Evolutionary conservation across 139 green algal genomes (phyloP).

Genomic region (Coelastrella sp.): DNA sequence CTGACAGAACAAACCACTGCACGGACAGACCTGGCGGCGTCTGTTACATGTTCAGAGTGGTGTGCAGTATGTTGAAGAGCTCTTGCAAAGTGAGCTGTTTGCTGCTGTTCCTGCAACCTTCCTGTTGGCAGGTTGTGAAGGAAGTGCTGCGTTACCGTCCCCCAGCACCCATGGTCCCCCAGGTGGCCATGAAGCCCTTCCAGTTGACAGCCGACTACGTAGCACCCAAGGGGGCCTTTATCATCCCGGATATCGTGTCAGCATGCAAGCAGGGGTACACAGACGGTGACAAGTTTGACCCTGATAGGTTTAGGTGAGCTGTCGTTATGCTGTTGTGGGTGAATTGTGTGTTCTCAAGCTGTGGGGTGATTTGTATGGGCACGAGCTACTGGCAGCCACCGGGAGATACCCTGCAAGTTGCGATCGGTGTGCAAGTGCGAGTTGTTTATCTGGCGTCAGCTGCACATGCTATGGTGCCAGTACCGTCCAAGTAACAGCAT

Average conservation of each 20-base stretch:
- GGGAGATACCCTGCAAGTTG: background rate
- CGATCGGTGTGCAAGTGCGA: background rate
- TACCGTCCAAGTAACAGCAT: no score
- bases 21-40: no score
- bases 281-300: constrained; percentile 84
- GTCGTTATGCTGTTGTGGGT: background rate
- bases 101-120: background rate
- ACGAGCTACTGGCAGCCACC: no score
- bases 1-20: no score
- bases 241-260: constrained; percentile 81
- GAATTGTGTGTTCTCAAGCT: background rate
- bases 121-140: constrained; percentile 71
- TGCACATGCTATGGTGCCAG: no score
- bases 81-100: no score
- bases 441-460: no score
- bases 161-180: constrained; percentile 88
- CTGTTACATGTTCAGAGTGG: no score
- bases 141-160: constrained; percentile 87
- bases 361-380: background rate
- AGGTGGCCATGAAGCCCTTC: constrained; percentile 81
- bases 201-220: constrained; percentile 79
- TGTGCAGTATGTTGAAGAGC: no score
- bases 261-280: constrained; percentile 83
- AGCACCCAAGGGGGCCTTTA: constrained; percentile 80
- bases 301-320: constrained; percentile 78